These are phyloP conservation scores for Myochromella boudieri DNA, from an alignment of 768 basidiomycete species.

Conservation along the genomic window DNA sequence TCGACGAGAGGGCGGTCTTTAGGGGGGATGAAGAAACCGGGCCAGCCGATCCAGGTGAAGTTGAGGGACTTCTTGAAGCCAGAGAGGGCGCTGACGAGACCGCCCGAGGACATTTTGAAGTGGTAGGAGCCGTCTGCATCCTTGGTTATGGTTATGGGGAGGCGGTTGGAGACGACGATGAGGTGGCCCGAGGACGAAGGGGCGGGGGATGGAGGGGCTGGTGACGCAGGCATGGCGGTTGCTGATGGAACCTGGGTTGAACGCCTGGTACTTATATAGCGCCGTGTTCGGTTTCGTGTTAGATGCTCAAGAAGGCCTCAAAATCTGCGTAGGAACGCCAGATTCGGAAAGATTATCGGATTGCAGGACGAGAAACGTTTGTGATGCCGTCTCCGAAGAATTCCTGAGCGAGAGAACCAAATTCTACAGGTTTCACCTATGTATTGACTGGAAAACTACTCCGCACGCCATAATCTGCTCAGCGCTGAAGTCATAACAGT, in stretches of 20 bases:
- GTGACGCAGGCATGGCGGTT: too few relatives aligned
- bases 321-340: slow-evolving; percentile 28
- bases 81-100: slow-evolving; percentile 93
- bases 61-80: slow-evolving; percentile 98
- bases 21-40: slow-evolving; percentile 89
- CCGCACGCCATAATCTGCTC: neutral
- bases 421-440: too few relatives aligned
- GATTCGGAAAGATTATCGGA: slow-evolving; percentile 36
- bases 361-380: slow-evolving; percentile 28
- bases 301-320: too few relatives aligned
- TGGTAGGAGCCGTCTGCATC: slow-evolving; percentile 92
- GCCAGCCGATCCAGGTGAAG: slow-evolving; percentile 98
- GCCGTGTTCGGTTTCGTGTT: too few relatives aligned
- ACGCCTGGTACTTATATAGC: too few relatives aligned
- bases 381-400: slow-evolving; percentile 18
- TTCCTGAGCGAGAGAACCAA: neutral
- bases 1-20: slow-evolving; percentile 92
- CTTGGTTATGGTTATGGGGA: slow-evolving; percentile 94
- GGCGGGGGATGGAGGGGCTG: too few relatives aligned
- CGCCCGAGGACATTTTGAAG: slow-evolving; percentile 99
- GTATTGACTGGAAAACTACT: too few relatives aligned
- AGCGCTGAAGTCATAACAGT: slow-evolving; percentile 6
- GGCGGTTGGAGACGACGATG: slow-evolving; percentile 94
- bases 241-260: too few relatives aligned
- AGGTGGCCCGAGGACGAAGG: too few relatives aligned